These are phyloP conservation scores for Amanita brunnescens DNA, from an alignment of 768 basidiomycete genomes.

Conservation along the genomic window DNA sequence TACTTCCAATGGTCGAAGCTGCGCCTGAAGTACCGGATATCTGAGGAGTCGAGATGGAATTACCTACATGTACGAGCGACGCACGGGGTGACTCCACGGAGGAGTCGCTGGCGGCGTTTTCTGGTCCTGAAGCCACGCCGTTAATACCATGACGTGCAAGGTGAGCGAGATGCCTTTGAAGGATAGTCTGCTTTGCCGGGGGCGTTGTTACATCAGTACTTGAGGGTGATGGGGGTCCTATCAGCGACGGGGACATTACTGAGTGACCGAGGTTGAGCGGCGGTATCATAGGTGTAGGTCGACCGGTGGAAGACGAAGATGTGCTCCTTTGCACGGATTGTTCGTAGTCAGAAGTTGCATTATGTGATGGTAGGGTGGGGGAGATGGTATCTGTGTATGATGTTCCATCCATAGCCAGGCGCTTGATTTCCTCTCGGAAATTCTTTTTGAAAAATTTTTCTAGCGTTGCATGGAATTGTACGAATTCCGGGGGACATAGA, in stretches of 20 bases:
- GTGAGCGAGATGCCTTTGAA: constrained; percentile 76
- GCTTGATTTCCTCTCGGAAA: constrained; percentile 73
- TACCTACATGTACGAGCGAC: constrained; percentile 68
- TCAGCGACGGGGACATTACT: constrained; percentile 34
- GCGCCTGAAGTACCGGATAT: constrained; percentile 51
- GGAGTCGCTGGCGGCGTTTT: constrained; percentile 47
- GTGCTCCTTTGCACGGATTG: constrained; percentile 37
- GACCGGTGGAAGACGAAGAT: constrained; percentile 37
- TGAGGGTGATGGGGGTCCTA: constrained; percentile 30
- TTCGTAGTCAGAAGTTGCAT: constrained; percentile 41
- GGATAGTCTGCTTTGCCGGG: constrained; percentile 54
- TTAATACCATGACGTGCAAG: constrained; percentile 78
- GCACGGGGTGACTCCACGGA: constrained; percentile 64
- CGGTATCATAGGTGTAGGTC: constrained; percentile 37
- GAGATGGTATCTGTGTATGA: constrained; percentile 36
- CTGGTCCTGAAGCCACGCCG: constrained; percentile 71
- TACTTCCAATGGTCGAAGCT: constrained; percentile 55
- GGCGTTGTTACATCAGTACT: constrained; percentile 17
- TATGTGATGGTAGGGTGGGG: constrained; percentile 28
- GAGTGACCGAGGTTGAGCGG: constrained; percentile 44
- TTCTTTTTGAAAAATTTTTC: constrained; percentile 81
- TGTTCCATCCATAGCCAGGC: constrained; percentile 50
- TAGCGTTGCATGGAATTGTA: constrained; percentile 87
- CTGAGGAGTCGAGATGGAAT: constrained; percentile 32
- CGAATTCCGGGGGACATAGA: constrained; percentile 79